These are phyloP conservation scores for Penicillium simplicissimum DNA, from an alignment of 495 filamentous ascomycete species.

Conservation along the genomic window DNA sequence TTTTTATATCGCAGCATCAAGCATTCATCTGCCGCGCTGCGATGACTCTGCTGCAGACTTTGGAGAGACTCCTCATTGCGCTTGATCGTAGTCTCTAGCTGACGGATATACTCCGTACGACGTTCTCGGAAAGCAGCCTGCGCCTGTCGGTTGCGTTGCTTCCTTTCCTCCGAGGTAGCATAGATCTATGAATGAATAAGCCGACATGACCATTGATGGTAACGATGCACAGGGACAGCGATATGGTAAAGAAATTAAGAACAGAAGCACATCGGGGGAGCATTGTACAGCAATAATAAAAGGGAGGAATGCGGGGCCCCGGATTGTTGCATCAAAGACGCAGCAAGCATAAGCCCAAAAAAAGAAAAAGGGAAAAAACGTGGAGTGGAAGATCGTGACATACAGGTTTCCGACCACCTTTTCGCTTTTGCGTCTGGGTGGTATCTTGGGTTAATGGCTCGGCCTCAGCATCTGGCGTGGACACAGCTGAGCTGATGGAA, in stretches of 20 bases:
- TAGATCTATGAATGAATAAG: constrained; percentile 67
- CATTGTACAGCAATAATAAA: constrained; percentile 1
- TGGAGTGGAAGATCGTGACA: constrained; percentile 37
- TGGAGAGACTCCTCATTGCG: constrained; percentile 93
- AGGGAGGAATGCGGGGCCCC: constrained; percentile 37
- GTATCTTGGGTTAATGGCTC: constrained; percentile 58
- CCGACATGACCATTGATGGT: background rate
- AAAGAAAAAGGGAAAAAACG: background rate
- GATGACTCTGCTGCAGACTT: constrained; percentile 89
- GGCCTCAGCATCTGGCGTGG: constrained; percentile 60
- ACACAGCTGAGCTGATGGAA: constrained; percentile 50
- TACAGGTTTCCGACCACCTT: constrained; percentile 97
- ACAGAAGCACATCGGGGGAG: background rate
- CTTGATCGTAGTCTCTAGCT: constrained; percentile 95
- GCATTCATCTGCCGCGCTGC: constrained; percentile 94
- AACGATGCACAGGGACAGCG: background rate
- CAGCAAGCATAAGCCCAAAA: constrained; percentile 2
- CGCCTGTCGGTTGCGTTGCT: constrained; percentile 95
- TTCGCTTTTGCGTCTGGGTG: constrained; percentile 77
- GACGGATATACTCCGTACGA: constrained; percentile 98
- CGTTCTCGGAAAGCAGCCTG: constrained; percentile 96
- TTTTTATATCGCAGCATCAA: constrained; percentile 99
- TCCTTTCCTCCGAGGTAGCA: constrained; percentile 96
- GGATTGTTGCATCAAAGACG: constrained; percentile 21
- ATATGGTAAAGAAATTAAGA: background rate